Conservation (phyloP, 495 filamentous ascomycete genomes). For the Rhypophila decipiens region DNA sequence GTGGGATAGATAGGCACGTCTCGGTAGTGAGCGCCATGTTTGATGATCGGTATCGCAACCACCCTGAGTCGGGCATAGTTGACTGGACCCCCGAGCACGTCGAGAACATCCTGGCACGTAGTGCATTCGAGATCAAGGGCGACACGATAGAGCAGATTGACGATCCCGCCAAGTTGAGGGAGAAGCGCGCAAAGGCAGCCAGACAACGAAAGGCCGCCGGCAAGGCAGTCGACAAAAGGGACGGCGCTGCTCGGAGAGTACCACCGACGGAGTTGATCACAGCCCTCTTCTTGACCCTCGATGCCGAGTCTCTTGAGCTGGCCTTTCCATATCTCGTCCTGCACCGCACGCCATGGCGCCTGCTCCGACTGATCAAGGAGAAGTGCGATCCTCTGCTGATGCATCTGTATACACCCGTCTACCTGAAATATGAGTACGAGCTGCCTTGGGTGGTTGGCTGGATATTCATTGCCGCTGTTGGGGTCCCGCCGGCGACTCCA, state of each 20-base stretch:
- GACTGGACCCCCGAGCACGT: slow-evolving; percentile 24
- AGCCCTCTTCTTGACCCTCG: slow-evolving; percentile 10
- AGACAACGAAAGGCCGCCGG: background rate
- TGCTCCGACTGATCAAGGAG: slow-evolving; percentile 26
- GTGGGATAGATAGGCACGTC: too few species aligned
- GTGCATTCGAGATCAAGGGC: slow-evolving; percentile 8
- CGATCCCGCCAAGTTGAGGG: background rate
- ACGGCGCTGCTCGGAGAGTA: too few species aligned
- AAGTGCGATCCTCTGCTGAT: slow-evolving; percentile 20
- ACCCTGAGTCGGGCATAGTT: too few species aligned
- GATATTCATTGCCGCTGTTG: slow-evolving; percentile 27
- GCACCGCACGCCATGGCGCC: slow-evolving; percentile 32
- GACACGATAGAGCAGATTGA: background rate
- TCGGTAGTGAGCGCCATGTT: too few species aligned
- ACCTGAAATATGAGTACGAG: slow-evolving; percentile 30
- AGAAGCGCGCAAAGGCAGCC: slow-evolving; percentile 2
- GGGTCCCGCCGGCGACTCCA: too few species aligned
- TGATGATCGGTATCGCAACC: too few species aligned
- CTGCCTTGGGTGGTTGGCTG: slow-evolving; percentile 35
- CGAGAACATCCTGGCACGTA: slow-evolving; percentile 18
- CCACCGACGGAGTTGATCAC: slow-evolving; percentile 12
- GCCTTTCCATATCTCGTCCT: slow-evolving; percentile 30
- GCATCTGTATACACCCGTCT: slow-evolving; percentile 23
- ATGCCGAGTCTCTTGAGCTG: slow-evolving; percentile 24
- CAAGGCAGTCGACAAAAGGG: background rate